phyloP scores from a whole-genome alignment of 176 grass and related monocot genomes.

The Phyllostachys edulis region DNA sequence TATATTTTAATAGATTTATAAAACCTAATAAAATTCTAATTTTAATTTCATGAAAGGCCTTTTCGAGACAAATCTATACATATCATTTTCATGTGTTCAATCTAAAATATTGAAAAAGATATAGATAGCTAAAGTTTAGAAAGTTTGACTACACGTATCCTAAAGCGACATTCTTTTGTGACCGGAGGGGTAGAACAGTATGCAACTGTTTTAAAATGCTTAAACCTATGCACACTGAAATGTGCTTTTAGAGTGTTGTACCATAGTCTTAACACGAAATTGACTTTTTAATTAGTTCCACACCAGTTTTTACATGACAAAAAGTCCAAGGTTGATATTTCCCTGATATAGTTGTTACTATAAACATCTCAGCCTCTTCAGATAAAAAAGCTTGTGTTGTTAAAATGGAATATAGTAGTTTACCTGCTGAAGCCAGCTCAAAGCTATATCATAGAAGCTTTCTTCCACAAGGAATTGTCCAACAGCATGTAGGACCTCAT shows the following conservation, averaged over 20 bases:
- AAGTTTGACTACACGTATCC: no score
- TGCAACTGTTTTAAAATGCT: background rate
- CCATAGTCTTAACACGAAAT: background rate
- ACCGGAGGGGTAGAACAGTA: background rate
- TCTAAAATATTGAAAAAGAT: no score
- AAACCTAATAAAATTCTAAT: no score
- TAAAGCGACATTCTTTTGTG: no score
- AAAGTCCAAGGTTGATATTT: background rate
- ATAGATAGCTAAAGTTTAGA: no score
- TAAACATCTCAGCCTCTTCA: conserved; percentile 4
- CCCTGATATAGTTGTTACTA: background rate
- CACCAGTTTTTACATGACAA: conserved; percentile 12
- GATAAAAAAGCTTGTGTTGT: background rate
- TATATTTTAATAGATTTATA: no score
- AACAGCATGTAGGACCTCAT: conserved; percentile 77
- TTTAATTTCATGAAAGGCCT: no score
- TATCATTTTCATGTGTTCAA: no score
- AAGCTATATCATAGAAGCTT: conserved; percentile 85
- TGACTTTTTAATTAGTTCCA: conserved; percentile 2
- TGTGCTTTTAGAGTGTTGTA: background rate
- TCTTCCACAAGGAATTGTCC: conserved; percentile 88
- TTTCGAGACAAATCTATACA: no score
- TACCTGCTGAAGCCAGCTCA: conserved; percentile 97
- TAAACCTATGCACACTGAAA: background rate
- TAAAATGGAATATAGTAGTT: conserved; percentile 30